A percentile compares a stretch with the other conserved stretches of the same genome.
Evolutionary conservation across 108 stramenopile species (phyloP).

Genomic region (Pseudonitzschia delicatissima): DNA sequence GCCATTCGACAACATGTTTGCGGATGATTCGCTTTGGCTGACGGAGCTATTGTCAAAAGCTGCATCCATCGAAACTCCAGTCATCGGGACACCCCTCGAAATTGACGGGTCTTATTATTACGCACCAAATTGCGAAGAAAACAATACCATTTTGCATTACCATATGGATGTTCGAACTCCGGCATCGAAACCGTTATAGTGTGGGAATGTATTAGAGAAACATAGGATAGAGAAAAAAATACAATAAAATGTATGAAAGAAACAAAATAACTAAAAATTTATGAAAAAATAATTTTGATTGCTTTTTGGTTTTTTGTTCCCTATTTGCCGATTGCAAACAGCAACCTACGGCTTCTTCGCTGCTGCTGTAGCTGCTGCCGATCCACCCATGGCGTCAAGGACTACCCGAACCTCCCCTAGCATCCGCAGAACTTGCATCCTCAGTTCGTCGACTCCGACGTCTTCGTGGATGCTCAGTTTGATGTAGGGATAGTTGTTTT

Average conservation of each 20-base stretch:
- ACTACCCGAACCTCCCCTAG: slow-evolving; percentile 86
- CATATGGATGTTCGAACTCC: slow-evolving; percentile 35
- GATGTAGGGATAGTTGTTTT: slow-evolving; percentile 57
- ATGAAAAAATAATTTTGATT: no score
- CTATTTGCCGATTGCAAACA: no score
- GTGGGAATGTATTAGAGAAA: no score
- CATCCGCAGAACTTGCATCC: slow-evolving; percentile 77
- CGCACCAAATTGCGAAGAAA: slow-evolving; percentile 42
- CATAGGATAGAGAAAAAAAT: no score
- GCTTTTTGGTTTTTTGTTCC: no score
- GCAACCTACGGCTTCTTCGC: no score
- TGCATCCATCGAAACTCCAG: background rate
- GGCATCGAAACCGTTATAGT: no score
- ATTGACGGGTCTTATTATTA: slow-evolving; percentile 78
- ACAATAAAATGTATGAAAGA: no score
- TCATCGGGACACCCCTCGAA: slow-evolving; percentile 1
- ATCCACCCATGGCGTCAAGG: slow-evolving; percentile 74
- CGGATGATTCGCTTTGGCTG: slow-evolving; percentile 78
- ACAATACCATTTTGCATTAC: slow-evolving; percentile 66
- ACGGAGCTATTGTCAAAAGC: slow-evolving; percentile 40
- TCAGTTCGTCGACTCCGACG: slow-evolving; percentile 70
- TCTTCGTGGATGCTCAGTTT: slow-evolving; percentile 74
- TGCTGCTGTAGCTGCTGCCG: background rate
- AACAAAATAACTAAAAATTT: no score
- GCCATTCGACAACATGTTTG: slow-evolving; percentile 80